Base-by-base conservation (phyloP, 169 alveolate species). In the Theileria parva region DNA sequence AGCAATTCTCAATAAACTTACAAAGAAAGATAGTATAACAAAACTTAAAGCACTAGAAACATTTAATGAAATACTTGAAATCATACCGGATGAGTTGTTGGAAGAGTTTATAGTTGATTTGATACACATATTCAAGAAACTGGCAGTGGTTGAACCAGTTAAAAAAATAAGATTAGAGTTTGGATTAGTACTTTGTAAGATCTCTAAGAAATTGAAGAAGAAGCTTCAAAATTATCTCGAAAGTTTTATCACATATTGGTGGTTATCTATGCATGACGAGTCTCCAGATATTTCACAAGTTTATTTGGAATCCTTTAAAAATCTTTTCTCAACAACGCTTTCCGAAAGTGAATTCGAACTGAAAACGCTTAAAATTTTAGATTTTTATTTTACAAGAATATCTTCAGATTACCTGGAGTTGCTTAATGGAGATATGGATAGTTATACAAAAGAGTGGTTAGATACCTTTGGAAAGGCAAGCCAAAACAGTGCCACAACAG, bases 251-350 rank as follows among this genome's bases (percentile, higher is more conserved):
- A 74, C 88, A 23, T 66, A 81, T 74, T 81, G 83, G 85, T 81
- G 77, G 80, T 13, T 81, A 30, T 83, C 85, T 11, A 81, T 81
- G 81, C 83, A 81, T 37, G 88, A 81, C 50, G 85, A 65, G 0
- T 66, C 84, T 2, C 50, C 63, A 32, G 88, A 81, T 0, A 77
- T 81, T 19, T 77, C 88, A 15, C 74, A 28, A 13, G 74, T 60
- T 11, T 81, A 81, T 50, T 3, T n/a, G 37, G 73, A 73, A 0
- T 78, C 85, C 25, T 74, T 81, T 63, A 34, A 61, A 25, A 64
- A 71, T 66, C 88, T 81, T 28, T 81, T 81, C 53, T 27, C 69
- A 11, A 44, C 88, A 23, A 19, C 77, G 25, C 48, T 13, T 15
- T 44, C 88, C 19, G 44, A 32, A 8, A 53, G 30, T 30, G 80